Percentiles rank a stretch among this genome's conserved stretches.
Conservation (phyloP, 306 rosid species). For the Cucurbita moschata region DNA sequence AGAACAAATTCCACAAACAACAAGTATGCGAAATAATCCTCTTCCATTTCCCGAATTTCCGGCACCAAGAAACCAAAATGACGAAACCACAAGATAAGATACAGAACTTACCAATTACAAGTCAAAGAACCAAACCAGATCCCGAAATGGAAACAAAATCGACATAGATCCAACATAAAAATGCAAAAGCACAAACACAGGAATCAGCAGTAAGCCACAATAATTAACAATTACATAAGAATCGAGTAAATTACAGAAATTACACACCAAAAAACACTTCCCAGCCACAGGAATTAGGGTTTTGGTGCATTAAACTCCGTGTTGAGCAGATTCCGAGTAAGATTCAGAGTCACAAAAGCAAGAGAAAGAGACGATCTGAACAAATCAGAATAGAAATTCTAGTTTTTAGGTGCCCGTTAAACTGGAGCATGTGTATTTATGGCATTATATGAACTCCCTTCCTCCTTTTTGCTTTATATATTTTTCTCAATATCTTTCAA, state of each 20-base stretch:
- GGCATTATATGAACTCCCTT: background rate
- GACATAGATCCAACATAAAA: slow-evolving; percentile 30
- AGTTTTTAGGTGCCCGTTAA: slow-evolving; percentile 11
- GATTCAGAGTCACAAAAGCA: slow-evolving; percentile 33
- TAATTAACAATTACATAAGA: background rate
- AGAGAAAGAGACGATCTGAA: slow-evolving; percentile 17
- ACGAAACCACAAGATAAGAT: background rate
- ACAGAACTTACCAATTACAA: background rate
- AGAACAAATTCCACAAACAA: slow-evolving; percentile 6
- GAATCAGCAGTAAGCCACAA: slow-evolving; percentile 5
- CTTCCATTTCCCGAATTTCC: slow-evolving; percentile 8
- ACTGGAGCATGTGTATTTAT: slow-evolving; percentile 4
- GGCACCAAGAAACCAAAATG: slow-evolving; percentile 11
- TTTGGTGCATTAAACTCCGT: slow-evolving; percentile 26
- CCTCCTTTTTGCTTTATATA: background rate
- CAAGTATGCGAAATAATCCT: slow-evolving; percentile 8
- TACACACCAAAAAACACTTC: slow-evolving; percentile 4
- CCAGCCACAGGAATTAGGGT: slow-evolving; percentile 27
- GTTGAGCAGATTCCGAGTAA: slow-evolving; percentile 21
- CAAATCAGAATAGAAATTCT: slow-evolving; percentile 5
- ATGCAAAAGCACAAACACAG: background rate
- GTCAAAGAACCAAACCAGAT: slow-evolving; percentile 15
- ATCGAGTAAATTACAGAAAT: slow-evolving; percentile 8
- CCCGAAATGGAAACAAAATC: slow-evolving; percentile 19
- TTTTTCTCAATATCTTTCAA: background rate